Base-by-base conservation (phyloP, 768 basidiomycete genomes). In the Paxillus involutus region DNA sequence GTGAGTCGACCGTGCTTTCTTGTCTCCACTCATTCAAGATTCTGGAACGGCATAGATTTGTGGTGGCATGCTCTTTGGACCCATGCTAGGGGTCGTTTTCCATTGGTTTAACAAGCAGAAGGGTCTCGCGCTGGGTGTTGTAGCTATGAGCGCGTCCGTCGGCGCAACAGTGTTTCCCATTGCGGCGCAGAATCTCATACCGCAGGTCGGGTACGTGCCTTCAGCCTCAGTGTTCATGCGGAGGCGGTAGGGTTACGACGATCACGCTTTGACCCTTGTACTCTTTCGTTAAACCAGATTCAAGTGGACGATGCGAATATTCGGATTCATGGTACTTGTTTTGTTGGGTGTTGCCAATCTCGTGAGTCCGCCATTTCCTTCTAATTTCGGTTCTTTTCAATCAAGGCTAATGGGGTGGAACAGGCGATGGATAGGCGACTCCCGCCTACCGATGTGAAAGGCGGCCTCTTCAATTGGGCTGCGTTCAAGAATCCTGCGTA, bases 131-230 rank as follows among this genome's bases (percentile, higher is more conserved):
- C 65, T 89, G 67, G 88, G 88, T 3, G 52, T 87, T 16, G 73
- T 79, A 10, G 85, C 89, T 0, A 72, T 83, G 11, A 88, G 89
- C 0, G 81, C 84, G 0, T 86, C 85, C 0, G 47, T 88, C 0
- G 89, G 90, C 5, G 88, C 90, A 8, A 83, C 83, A 0, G 49
- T 88, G 1, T 77, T 89, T 41, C 89, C 90, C 0, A 84, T 89
- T 41, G 58, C 77, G 10, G 77, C 81, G 3, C 81, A 78, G 42
- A 80, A 77, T 39, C 71, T 89, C 17, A 74, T 89, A 44, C 69
- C 74, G 0, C 54, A 66, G 51, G 75, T 87, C 2, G 84, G 86
- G 85, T 82, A 63, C 13, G 78, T 74, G 14, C 42, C 6, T n/a
- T 21, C 11, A 14, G 3, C 32, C 35, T 11, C 45, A 13, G 9